Evolutionary conservation across 2,329 filamentous ascomycete genomes (phyloP), one percentile per base, ranked within the genome.

Genomic region (Grosmannia huntii): DNA sequence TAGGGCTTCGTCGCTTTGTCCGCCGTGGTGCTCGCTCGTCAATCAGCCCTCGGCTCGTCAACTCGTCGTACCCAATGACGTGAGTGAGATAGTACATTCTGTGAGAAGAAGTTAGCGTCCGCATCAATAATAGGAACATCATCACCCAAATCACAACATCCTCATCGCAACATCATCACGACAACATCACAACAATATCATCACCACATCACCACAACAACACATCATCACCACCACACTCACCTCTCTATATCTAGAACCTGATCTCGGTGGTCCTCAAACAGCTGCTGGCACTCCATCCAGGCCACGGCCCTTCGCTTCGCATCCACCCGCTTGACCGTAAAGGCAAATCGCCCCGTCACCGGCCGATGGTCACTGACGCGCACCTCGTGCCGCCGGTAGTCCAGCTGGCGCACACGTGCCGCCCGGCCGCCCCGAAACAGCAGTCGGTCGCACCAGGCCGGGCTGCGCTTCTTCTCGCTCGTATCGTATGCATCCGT

Each of bases 361-460:
- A 99, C 94, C 11, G 94, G 94, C 63, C 94, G 80, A 71, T 99
- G 94, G 69, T 99, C 94, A 36, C 89, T 95, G 5, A 92, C 88
- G 60, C 86, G 81, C 38, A 97, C 86, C 70, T 97, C 94, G 72
- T 96, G 92, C 54, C 94, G 77, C 55, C 81, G 78, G 71, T 99
- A 99, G 63, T 96, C 89, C 54, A 90, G 73, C 71, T 97, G 91
- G 71, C 90, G 86, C 65, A 97, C 85, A 58, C 87, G 83, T 31
- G 89, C 89, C 14, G 63, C 51, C 16, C 21, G 58, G 2, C 59
- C 61, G 25, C 90, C 90, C 25, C 91, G 82, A 68, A 90, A 95
- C n/a, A 99, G 75, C 44, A 99, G 74, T 41, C 94, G 83, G 74
- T 99, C 94, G 69, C 94, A 99, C 94, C 94, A 99, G 1, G 94